Base-by-base conservation (phyloP, 2,329 filamentous ascomycete species). In the Xylaria sp. region DNA sequence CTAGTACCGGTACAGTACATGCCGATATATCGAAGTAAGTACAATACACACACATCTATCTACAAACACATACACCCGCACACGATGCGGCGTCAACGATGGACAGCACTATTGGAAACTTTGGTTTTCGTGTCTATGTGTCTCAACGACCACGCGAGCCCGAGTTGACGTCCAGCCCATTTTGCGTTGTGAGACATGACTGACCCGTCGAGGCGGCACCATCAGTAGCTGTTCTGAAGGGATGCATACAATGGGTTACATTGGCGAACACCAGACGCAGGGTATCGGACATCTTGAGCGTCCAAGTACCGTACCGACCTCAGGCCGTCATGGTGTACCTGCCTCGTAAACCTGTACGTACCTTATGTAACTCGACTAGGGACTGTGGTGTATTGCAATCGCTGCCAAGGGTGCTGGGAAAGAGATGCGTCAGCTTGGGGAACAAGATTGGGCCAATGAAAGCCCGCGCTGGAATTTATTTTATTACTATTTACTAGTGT, bases 341-440 rank as follows among this genome's bases (percentile, higher is more conserved):
- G n/a, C n/a, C n/a, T n/a, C n/a, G n/a, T n/a, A n/a, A n/a, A n/a
- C n/a, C n/a, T n/a, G 22, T 57, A 39, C 33, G 29, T 31, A 31
- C 29, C 29, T 31, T 31, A 31, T 7, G 49, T 36, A 53, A 53
- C 47, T 33, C 10, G 27, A 50, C 29, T 20, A 20, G 27, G 27
- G 47, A 50, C 25, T 29, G 25, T 39, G 13, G 13, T 15, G 38
- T 36, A 54, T 27, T 54, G 11, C 33, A 36, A 59, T 45, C 45
- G 9, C 25, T 25, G 62, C 33, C 33, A 65, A 56, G 56, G 36
- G 45, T 56, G 38, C 17, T 9, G 47, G 27, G 27, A 50, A n/a
- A 25, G 17, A 51, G 45, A 45, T 68, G 63, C 22, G 65, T 68
- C 61, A 68, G 66, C 61, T 65, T 38, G 49, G 22, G 27, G 5